A percentile compares a stretch with the other conserved stretches of the same genome.
These are phyloP conservation scores for Teratosphaeria pseudoeucalypti DNA, from an alignment of 2,329 filamentous ascomycete species.

Conservation along the genomic window DNA sequence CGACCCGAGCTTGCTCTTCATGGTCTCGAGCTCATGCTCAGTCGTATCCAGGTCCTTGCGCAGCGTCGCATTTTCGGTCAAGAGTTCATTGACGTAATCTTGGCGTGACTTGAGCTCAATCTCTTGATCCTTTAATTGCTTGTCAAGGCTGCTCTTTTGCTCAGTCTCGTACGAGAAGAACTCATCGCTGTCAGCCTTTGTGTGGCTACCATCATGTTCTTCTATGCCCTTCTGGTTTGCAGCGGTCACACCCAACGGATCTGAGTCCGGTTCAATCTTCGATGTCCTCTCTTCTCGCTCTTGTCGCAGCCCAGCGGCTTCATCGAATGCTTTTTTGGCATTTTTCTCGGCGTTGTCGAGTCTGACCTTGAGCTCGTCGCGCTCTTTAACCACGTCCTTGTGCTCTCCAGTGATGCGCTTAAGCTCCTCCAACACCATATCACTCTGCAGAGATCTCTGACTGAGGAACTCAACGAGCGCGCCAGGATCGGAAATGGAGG, in stretches of 20 bases:
- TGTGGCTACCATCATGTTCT: not conserved
- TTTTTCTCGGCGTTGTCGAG: constrained; percentile 58
- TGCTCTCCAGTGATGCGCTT: constrained; percentile 61
- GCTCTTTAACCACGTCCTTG: constrained; percentile 42
- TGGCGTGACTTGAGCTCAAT: constrained; percentile 51
- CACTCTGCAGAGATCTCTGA: constrained; percentile 72
- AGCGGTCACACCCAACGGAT: constrained; percentile 9
- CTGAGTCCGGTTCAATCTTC: not conserved
- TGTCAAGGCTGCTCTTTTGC: constrained; percentile 48
- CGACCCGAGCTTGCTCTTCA: constrained; percentile 28
- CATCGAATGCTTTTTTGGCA: constrained; percentile 50
- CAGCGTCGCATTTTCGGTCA: constrained; percentile 56
- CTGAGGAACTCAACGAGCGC: constrained; percentile 83
- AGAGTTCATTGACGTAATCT: constrained; percentile 60
- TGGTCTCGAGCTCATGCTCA: constrained; percentile 35
- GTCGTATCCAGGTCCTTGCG: constrained; percentile 59
- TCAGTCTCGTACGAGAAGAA: constrained; percentile 92
- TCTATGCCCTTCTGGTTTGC: constrained; percentile 1
- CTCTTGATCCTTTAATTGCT: constrained; percentile 59
- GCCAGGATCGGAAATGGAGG: constrained; percentile 74
- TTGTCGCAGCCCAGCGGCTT: constrained; percentile 48
- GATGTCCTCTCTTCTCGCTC: constrained; percentile 13
- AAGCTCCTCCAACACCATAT: constrained; percentile 90
- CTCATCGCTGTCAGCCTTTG: constrained; percentile 46
- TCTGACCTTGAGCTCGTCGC: constrained; percentile 69